Base-by-base conservation (phyloP, 768 basidiomycete genomes). In the Pleurotus citrinopileatus region DNA sequence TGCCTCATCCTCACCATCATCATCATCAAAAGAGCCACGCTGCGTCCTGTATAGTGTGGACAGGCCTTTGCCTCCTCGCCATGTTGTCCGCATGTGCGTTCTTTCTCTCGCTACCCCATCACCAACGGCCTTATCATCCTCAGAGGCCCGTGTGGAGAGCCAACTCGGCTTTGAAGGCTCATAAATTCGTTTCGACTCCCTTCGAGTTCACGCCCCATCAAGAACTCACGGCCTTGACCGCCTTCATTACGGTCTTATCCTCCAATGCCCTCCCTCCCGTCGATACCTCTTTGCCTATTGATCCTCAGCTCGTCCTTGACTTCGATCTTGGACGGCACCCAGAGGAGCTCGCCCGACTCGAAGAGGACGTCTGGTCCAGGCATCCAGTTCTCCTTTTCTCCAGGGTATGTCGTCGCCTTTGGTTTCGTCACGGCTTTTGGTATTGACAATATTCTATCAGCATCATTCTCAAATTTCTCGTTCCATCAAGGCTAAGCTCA, bases 271-370 rank as follows among this genome's bases (percentile, higher is more conserved):
- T 93, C 55, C 89, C 91, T 1, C 64, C 71, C 38, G 78, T 91
- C 42, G 81, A 92, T 61, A 86, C 91, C 0, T 60, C 74, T 9
- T 58, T 60, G 9, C 81, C 89, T 6, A 82, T 92, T 55, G 90
- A 93, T 65, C 89, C 91, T 3, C 81, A 90, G 61, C 80, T 92
- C 54, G 79, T 94, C 3, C 77, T 94, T 37, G 91, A 89, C 61
- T 94, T 93, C 64, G 89, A 93, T 64, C 87, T 87, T 0, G 80
- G 82, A n/a, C 73, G 80, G 32, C 88, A 89, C 0, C 59, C 63
- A 17, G 78, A 82, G 28, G 89, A 91, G 65, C 71, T 91, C 27
- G 65, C 69, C 28, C 70, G 73, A 1, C 73, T 91, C 64, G 78
- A 84, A 5, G 69, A 75, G 1, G 83, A 89, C 26, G 81, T 87